phyloP scores from a whole-genome alignment of 2,329 filamentous ascomycete genomes.

The Passalora sequoiae region DNA sequence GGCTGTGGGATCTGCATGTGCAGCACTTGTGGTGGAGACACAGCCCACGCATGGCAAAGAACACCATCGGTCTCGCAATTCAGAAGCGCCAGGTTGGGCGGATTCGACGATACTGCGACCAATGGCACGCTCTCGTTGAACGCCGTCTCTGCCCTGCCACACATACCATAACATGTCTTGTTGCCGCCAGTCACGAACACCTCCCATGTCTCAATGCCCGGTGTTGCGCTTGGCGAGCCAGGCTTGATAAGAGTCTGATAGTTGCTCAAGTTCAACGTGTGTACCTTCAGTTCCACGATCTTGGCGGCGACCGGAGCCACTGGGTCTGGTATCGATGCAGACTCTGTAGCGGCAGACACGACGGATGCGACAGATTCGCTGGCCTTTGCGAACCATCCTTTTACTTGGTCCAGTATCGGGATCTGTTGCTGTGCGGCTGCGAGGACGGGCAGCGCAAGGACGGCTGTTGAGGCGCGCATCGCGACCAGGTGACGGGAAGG shows the following conservation, averaged over 20 bases:
- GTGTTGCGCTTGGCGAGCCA: slow-evolving; percentile 52
- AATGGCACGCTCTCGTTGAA: slow-evolving; percentile 47
- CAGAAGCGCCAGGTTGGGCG: slow-evolving; percentile 63
- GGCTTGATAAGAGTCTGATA: slow-evolving; percentile 65
- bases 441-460: slow-evolving; percentile 49
- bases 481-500: no score
- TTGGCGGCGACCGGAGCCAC: slow-evolving; percentile 39
- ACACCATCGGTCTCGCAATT: slow-evolving; percentile 71
- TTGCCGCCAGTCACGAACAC: slow-evolving; percentile 69
- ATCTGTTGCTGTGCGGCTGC: slow-evolving; percentile 53
- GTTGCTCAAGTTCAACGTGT: slow-evolving; percentile 61
- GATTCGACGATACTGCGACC: slow-evolving; percentile 55
- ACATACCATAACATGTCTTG: slow-evolving; percentile 71
- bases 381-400: slow-evolving; percentile 51
- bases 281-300: slow-evolving; percentile 49
- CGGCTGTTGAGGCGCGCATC: slow-evolving; percentile 52
- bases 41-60: slow-evolving; percentile 69
- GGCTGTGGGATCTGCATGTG: slow-evolving; percentile 57
- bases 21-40: slow-evolving; percentile 60
- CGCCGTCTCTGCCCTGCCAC: slow-evolving; percentile 58
- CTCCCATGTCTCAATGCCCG: slow-evolving; percentile 69
- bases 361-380: slow-evolving; percentile 52
- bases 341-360: slow-evolving; percentile 49
- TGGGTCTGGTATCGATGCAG: slow-evolving; percentile 36
- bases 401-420: slow-evolving; percentile 57